A percentile compares a stretch with the other conserved stretches of the same genome.
Evolutionary conservation across 306 rosid genomes (phyloP).

Genomic region (Pyrus betulifolia): DNA sequence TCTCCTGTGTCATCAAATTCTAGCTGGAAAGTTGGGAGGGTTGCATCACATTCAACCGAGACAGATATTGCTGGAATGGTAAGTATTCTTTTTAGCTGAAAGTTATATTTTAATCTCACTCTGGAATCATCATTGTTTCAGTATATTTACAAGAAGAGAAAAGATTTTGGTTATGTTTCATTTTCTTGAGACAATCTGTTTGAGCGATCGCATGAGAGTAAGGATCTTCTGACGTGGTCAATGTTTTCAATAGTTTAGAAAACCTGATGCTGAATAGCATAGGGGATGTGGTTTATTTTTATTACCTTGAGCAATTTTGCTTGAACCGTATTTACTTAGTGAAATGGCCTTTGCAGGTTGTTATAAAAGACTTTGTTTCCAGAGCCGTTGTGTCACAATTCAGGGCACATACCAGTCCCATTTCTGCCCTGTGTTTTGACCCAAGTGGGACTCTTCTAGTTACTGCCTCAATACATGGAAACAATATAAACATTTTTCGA

Average conservation of each 20-base stretch:
- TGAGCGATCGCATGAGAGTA: neutral
- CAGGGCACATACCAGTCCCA: constrained; percentile 87
- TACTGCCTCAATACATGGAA: constrained; percentile 83
- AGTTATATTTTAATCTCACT: neutral
- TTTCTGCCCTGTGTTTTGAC: constrained; percentile 81
- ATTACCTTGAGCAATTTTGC: neutral
- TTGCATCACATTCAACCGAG: constrained; percentile 57
- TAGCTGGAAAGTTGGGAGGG: constrained; percentile 68
- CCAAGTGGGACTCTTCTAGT: constrained; percentile 92
- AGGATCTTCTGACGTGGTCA: neutral
- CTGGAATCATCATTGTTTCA: neutral
- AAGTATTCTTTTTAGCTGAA: constrained; percentile 31
- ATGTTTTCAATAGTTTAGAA: neutral
- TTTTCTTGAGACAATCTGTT: neutral
- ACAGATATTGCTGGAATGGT: constrained; percentile 84
- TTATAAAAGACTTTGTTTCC: constrained; percentile 70
- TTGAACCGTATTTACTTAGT: neutral
- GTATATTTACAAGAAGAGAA: neutral
- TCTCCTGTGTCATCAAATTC: constrained; percentile 82
- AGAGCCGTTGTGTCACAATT: constrained; percentile 71
- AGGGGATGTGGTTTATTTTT: constrained; percentile 1
- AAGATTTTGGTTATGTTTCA: neutral
- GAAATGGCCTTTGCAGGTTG: constrained; percentile 56
- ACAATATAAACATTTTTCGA: constrained; percentile 77
- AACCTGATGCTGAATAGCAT: neutral